Percentiles rank a stretch among this genome's conserved stretches.
Evolutionary conservation across 257 asterid genomes (phyloP).

Genomic region (Jasminum sambac): DNA sequence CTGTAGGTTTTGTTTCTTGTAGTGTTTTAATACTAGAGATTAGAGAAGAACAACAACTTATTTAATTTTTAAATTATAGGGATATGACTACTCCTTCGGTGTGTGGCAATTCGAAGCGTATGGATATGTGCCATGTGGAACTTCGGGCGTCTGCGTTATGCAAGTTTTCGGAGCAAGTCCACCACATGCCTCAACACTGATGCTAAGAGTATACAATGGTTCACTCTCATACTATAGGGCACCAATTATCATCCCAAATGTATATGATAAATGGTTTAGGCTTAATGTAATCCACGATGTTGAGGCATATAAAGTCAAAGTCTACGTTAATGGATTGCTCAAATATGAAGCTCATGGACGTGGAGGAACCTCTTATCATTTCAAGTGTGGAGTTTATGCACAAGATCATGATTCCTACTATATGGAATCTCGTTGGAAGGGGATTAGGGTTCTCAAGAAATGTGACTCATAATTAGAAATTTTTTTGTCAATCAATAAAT

Average conservation of each 20-base stretch:
- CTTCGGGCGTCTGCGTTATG: slow-evolving; percentile 42
- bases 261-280: slow-evolving; percentile 34
- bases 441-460: slow-evolving; percentile 32
- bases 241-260: slow-evolving; percentile 16
- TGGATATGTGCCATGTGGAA: slow-evolving; percentile 23
- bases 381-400: slow-evolving; percentile 43
- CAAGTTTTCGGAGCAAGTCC: slow-evolving; percentile 37
- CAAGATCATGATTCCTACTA: slow-evolving; percentile 30
- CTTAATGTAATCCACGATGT: slow-evolving; percentile 41
- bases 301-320: slow-evolving; percentile 19
- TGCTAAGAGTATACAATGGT: slow-evolving; percentile 37
- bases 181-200: slow-evolving; percentile 34
- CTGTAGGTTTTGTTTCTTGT: no score
- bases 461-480: background rate
- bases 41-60: no score
- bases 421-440: slow-evolving; percentile 44
- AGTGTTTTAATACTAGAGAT: no score
- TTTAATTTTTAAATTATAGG: slow-evolving; percentile 32
- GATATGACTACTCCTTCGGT: slow-evolving; percentile 35
- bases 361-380: slow-evolving; percentile 30
- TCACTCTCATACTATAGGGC: slow-evolving; percentile 25
- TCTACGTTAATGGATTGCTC: slow-evolving; percentile 28
- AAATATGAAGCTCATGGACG: slow-evolving; percentile 20
- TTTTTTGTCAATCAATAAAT: no score
- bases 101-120: slow-evolving; percentile 44